Percentiles rank a stretch among this genome's conserved stretches.
phyloP scores from a whole-genome alignment of 495 filamentous ascomycete species.

The Parathielavia appendiculata region DNA sequence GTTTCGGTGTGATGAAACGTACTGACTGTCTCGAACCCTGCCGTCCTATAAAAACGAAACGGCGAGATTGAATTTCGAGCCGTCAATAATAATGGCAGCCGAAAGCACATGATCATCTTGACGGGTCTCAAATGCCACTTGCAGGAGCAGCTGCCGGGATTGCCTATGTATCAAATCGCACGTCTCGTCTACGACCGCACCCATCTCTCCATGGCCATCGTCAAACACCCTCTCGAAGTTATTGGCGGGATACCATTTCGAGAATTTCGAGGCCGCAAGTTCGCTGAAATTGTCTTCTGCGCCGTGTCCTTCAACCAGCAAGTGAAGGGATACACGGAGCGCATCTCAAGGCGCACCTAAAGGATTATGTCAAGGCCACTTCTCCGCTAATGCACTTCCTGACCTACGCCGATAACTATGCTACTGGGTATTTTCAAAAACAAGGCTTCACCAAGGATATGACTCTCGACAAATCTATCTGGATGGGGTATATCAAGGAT shows the following conservation, averaged over 20 bases:
- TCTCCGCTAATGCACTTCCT: constrained; percentile 97
- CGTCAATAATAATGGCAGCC: constrained; percentile 91
- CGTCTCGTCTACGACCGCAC: constrained; percentile 95
- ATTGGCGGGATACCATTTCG: constrained; percentile 96
- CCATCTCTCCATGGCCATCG: constrained; percentile 92
- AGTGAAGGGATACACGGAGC: constrained; percentile 97
- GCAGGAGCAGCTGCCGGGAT: constrained; percentile 96
- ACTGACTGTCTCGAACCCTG: no score
- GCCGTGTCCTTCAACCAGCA: constrained; percentile 97
- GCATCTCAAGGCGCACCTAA: constrained; percentile 95
- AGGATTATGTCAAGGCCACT: constrained; percentile 97
- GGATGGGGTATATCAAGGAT: constrained; percentile 99
- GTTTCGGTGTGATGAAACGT: no score
- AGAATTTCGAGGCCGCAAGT: constrained; percentile 86
- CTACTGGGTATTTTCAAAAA: constrained; percentile 98
- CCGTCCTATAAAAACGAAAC: constrained; percentile 87
- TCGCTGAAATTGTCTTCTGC: constrained; percentile 98
- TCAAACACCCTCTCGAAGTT: constrained; percentile 92
- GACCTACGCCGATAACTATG: constrained; percentile 98
- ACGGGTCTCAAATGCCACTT: constrained; percentile 97
- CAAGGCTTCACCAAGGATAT: constrained; percentile 99
- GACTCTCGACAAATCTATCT: constrained; percentile 78
- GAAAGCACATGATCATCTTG: constrained; percentile 87
- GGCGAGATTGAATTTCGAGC: constrained; percentile 97
- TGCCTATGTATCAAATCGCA: constrained; percentile 98